Base-by-base conservation (phyloP, 768 basidiomycete species). In the Rhodotorula babjevae region DNA sequence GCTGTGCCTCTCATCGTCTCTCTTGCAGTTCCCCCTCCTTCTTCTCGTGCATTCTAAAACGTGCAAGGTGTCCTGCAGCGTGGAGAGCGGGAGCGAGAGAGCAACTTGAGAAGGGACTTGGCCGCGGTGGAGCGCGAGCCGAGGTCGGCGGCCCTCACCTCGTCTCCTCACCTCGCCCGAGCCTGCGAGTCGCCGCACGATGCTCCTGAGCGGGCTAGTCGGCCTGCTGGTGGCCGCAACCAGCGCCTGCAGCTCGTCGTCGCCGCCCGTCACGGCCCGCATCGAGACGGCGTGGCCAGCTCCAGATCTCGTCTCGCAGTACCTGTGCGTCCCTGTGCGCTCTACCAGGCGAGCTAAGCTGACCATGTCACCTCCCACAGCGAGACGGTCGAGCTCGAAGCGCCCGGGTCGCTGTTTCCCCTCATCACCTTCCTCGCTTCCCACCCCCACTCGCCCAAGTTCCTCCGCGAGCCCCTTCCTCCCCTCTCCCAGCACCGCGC, bases 301-400 rank as follows among this genome's bases (percentile, higher is more conserved):
- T 57, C 85, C 88, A 16, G 85, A 87, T 40, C 80, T 87, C 33
- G 77, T 88, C 18, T 82, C 87, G n/a, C 88, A 89, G 81, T 83
- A 88, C 60, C 79, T 90, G 88, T 88, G 69, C 73, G 87, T 84
- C 2, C 47, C 7, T 19, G 42, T 49, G 5, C 29, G 9, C n/a
- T 44, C 40, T 42, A 29, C 44, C 33, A 3, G 18, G 25, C 63
- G 47, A 15, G 21, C 25, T 69, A 40, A 49, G 59, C 47, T 62
- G 18, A 68, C 21, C n/a, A 7, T n/a, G 40, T 1, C 50, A 10
- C 27, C 12, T 21, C 18, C 7, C 15, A 19, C 78, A 98, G 95
- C 52, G 95, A 99, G 82, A 87, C 91, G 0, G 84, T 93, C 23
- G 82, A 89, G 14, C 80, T 88, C 58, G 91, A 95, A 79, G 86